Conservation (phyloP, 768 basidiomycete genomes). For the Dentipellis sp. region DNA sequence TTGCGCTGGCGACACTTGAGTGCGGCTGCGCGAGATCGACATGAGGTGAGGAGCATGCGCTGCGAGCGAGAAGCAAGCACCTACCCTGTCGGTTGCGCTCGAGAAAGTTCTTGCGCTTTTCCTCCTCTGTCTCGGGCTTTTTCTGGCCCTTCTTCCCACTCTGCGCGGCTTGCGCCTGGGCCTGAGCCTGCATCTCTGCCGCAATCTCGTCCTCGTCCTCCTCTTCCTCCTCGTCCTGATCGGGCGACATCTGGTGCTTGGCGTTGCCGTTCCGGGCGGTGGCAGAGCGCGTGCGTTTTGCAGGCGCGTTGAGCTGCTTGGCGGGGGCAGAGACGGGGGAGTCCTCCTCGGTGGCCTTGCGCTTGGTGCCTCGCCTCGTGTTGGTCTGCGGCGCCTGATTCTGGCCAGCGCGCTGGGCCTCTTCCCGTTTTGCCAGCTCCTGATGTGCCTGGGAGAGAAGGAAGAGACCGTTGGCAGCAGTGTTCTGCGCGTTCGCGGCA, state of each 20-base stretch:
- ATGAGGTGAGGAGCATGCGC: neutral
- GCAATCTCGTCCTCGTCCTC: conserved; percentile 26
- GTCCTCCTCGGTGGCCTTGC: conserved; percentile 51
- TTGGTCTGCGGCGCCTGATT: conserved; percentile 18
- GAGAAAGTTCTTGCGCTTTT: conserved; percentile 93
- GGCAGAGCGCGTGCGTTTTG: conserved; percentile 30
- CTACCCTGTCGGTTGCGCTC: conserved; percentile 96
- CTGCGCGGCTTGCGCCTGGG: neutral
- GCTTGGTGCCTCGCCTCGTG: conserved; percentile 56
- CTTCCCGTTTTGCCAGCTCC: conserved; percentile 92
- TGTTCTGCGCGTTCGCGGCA: conserved; percentile 49
- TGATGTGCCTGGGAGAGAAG: conserved; percentile 92
- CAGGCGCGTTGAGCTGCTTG: conserved; percentile 6
- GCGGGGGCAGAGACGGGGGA: conserved; percentile 18
- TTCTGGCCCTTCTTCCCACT: conserved; percentile 31
- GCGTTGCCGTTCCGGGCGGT: conserved; percentile 7
- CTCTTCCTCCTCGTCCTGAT: conserved; percentile 23
- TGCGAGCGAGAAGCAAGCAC: conserved; percentile 10
- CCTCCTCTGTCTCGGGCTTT: conserved; percentile 95
- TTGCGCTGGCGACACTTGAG: conserved; percentile 99
- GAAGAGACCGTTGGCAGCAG: conserved; percentile 89
- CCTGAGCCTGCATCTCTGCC: conserved; percentile 13
- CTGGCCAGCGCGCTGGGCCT: conserved; percentile 55
- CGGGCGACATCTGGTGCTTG: conserved; percentile 17
- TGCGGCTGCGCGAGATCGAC: conserved; percentile 50